Evolutionary conservation across 2,329 filamentous ascomycete species (phyloP), one percentile per base, ranked within the genome.

Genomic region (Cylindrodendrum hubeiense): DNA sequence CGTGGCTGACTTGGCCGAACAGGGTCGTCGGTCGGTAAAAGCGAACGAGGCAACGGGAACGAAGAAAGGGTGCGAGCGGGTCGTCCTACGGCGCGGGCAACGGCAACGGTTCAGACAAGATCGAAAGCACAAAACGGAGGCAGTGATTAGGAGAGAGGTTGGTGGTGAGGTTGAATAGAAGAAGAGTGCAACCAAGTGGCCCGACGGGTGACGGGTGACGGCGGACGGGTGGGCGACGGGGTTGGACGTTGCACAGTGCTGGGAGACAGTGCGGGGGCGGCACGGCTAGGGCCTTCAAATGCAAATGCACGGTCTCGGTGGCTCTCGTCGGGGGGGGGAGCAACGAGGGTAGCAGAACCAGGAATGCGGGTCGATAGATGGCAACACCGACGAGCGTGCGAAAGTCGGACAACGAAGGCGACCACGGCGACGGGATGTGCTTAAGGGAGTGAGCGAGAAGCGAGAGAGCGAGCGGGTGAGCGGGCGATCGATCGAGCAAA

Each of bases 1-100:
- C 67, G 71, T 72, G 71, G 73, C 73, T 74, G 71, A 67, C 56
- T 58, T 66, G 65, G 62, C 71, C 66, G 67, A 67, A 60, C 56
- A 74, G 54, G 61, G 63, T 70, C 66, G 69, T 64, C 57, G 69
- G 62, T n/a, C n/a, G 59, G 57, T 60, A 65, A 61, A 69, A 66
- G 50, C 54, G 59, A 54, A 56, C 62, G 65, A 70, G 65, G 67
- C 63, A 63, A 65, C 59, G 34, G 60, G 55, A 15, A 49, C 39
- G 52, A 55, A 28, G 30, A 56, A 47, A 56, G 10, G 37, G 56
- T 56, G 56, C 63, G 50, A 64, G 61, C 43, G 46, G 26, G 39
- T 66, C 60, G 59, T 68, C 67, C 52, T 63, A 56, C 28, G 55
- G 60, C 60, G 60, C 61, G 60, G 46, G 47, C 62, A 65, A 57